Conservation (phyloP, 805 yeast species). For the Kodamaea kakaduensis region DNA sequence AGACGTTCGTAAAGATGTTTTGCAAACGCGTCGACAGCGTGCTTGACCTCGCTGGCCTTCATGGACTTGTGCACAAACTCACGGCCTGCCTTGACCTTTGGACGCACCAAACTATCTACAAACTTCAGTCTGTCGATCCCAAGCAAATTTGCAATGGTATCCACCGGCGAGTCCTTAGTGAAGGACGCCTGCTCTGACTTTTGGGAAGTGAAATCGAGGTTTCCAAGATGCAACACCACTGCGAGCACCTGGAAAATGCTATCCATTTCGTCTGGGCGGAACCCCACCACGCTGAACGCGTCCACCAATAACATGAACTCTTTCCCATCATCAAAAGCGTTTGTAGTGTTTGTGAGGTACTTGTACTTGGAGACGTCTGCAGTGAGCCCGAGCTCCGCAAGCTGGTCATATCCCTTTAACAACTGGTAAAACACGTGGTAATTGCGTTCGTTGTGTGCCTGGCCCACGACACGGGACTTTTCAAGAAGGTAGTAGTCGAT, state of each 20-base stretch:
- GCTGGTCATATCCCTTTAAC: constrained; percentile 58
- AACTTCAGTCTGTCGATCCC: constrained; percentile 55
- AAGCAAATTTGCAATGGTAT: constrained; percentile 53
- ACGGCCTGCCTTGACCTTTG: constrained; percentile 86
- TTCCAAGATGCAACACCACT: constrained; percentile 79
- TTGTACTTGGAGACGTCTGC: constrained; percentile 40
- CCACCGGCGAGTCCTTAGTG: constrained; percentile 47
- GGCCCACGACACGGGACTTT: constrained; percentile 85
- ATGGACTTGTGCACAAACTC: constrained; percentile 80
- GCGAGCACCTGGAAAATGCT: constrained; percentile 67
- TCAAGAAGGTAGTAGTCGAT: constrained; percentile 93
- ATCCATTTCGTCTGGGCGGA: constrained; percentile 49
- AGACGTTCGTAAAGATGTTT: constrained; percentile 81
- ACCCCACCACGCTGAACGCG: constrained; percentile 74
- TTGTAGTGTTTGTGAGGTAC: constrained; percentile 59
- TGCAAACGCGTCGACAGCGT: constrained; percentile 80
- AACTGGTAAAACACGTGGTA: constrained; percentile 93
- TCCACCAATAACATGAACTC: constrained; percentile 61
- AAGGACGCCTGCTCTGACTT: constrained; percentile 75
- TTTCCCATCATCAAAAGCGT: constrained; percentile 63
- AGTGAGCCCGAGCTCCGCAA: constrained; percentile 44
- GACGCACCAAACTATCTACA: constrained; percentile 61
- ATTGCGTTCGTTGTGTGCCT: constrained; percentile 74
- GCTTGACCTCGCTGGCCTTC: constrained; percentile 73
- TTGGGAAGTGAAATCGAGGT: constrained; percentile 65